Percentiles rank a stretch among this genome's conserved stretches.
Conservation (phyloP, 352 stramenopile species). For the Blastocystis sp. region DNA sequence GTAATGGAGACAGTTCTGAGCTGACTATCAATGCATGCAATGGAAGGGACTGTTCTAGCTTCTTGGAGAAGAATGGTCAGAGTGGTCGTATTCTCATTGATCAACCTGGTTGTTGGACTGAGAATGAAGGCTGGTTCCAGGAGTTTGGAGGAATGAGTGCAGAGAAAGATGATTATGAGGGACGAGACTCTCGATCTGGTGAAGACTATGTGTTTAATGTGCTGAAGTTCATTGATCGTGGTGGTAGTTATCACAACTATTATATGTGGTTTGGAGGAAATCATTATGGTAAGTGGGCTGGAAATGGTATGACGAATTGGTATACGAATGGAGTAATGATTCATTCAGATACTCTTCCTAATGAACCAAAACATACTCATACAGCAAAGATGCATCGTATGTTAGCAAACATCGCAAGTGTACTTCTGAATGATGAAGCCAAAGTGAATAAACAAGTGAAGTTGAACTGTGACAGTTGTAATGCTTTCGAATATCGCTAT, state of each 20-base stretch:
- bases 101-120: conserved; percentile 28
- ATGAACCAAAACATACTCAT: conserved; percentile 41
- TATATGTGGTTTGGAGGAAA: conserved; percentile 52
- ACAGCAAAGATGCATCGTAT: conserved; percentile 20
- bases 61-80: conserved; percentile 26
- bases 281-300: conserved; percentile 19
- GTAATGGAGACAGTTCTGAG: conserved; percentile 18
- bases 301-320: conserved; percentile 33
- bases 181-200: conserved; percentile 7
- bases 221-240: conserved; percentile 27
- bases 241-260: conserved; percentile 38
- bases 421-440: conserved; percentile 25
- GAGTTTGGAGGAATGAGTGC: neutral
- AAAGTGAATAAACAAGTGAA: conserved; percentile 20
- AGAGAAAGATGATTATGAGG: conserved; percentile 32
- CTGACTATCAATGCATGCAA: conserved; percentile 37
- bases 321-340: conserved; percentile 36
- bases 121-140: conserved; percentile 35
- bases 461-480: neutral
- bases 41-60: conserved; percentile 22
- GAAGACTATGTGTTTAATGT: conserved; percentile 24
- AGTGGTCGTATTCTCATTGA: conserved; percentile 19
- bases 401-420: conserved; percentile 5
- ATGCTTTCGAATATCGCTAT: conserved; percentile 16
- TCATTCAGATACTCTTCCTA: conserved; percentile 50